Percentiles rank a stretch among this genome's conserved stretches.
These are phyloP conservation scores for Centaurea solstitialis DNA, from an alignment of 129 eudicot species.

Conservation along the genomic window DNA sequence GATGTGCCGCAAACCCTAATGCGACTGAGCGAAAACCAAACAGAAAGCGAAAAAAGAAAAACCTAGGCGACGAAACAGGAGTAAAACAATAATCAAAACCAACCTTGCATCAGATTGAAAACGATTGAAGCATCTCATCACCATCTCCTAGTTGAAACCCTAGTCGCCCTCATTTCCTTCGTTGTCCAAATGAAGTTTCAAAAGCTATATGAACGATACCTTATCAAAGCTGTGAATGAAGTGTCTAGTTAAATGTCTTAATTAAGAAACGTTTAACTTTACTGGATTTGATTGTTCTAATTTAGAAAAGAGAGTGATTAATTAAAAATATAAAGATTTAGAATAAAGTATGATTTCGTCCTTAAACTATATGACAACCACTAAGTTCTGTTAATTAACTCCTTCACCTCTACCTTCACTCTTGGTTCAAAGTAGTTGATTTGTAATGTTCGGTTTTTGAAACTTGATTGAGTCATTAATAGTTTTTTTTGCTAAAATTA, in stretches of 20 bases:
- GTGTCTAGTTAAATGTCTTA: background rate
- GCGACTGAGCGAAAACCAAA: too few species aligned
- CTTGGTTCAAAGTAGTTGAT: background rate
- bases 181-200: too few species aligned
- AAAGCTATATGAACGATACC: background rate
- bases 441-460: background rate
- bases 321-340: too few species aligned
- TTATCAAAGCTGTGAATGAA: background rate
- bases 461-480: background rate
- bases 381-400: background rate
- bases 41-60: too few species aligned
- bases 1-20: too few species aligned
- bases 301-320: too few species aligned
- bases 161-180: too few species aligned
- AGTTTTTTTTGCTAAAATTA: background rate
- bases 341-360: background rate
- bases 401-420: background rate
- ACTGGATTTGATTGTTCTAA: background rate
- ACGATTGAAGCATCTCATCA: too few species aligned
- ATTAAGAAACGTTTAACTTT: background rate
- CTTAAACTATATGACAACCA: background rate
- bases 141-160: too few species aligned
- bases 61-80: too few species aligned
- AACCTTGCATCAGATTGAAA: too few species aligned
- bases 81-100: too few species aligned